Evolutionary conservation across 345 rosid species (phyloP), one percentile per base, ranked within the genome.

Genomic region (Atalantia buxifolia): DNA sequence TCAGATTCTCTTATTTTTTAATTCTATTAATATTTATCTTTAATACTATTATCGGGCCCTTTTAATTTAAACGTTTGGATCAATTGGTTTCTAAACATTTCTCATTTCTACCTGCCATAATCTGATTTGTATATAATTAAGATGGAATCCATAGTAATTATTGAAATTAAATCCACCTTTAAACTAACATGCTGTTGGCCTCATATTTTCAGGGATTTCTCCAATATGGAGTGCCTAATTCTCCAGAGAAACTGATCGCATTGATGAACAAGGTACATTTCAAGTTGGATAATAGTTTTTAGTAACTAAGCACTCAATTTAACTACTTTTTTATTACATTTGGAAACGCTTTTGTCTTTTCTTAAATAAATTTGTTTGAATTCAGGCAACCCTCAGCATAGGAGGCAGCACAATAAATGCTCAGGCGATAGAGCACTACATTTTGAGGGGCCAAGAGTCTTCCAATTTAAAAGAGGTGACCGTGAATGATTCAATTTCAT

Each of bases 341-440:
- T 42, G 25, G 40, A 70, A 33, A 8, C 14, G 30, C n/a, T 33
- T 72, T 56, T 72, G 13, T n/a, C n/a, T 72, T 56, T 45, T 35
- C 64, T 72, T 10, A n/a, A 16, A 56, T 22, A n/a, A 33, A 28
- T 40, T 55, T 66, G 24, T 9, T 56, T 67, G 42, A 75, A 67
- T 81, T 71, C 83, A 93, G 99, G 97, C 97, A 57, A 91, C 90
- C 14, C 85, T 95, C 35, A 87, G 89, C 77, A 83, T 95, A 18
- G 98, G 98, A 79, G 99, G 99, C 74, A 93, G 88, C 87, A 86
- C 83, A 21, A 77, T 95, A 50, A 92, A 84, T 81, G 98, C 99
- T 80, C 89, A 88, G 76, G 92, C 92, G 48, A 95, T 93, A 63
- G 97, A 95, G 76, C 98, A 89, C 75, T 87, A 87, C 63, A 90